Conservation (phyloP, 805 yeast species). For the Candida nitratophila region DNA sequence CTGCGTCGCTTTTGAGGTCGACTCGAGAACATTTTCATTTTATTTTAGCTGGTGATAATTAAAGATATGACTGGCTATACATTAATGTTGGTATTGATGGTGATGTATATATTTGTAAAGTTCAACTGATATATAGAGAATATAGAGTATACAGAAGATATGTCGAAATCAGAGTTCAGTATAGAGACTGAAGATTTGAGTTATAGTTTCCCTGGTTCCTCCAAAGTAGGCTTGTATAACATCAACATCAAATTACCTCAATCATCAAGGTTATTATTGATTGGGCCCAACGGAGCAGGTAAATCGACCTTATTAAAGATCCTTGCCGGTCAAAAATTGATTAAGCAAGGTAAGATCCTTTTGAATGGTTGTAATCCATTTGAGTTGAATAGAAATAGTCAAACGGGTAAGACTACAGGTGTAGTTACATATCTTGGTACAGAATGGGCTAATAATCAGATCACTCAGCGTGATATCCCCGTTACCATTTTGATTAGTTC, state of each 20-base stretch:
- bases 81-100: too few relatives aligned
- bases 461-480: conserved; percentile 86
- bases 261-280: conserved; percentile 67
- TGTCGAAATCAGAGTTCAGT: conserved; percentile 26
- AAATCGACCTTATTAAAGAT: conserved; percentile 82
- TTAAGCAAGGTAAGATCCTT: conserved; percentile 59
- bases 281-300: conserved; percentile 98
- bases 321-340: conserved; percentile 85
- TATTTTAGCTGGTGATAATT: too few relatives aligned
- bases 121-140: too few relatives aligned
- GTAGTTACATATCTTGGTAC: conserved; percentile 78
- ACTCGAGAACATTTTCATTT: too few relatives aligned
- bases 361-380: conserved; percentile 91
- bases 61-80: too few relatives aligned
- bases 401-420: conserved; percentile 8
- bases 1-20: too few relatives aligned
- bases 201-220: conserved; percentile 57
- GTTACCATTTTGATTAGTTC: conserved; percentile 72
- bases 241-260: conserved; percentile 56
- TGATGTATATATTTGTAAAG: too few relatives aligned
- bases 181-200: conserved; percentile 58
- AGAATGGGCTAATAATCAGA: conserved; percentile 93
- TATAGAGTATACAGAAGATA: not conserved
- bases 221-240: conserved; percentile 60
- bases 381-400: conserved; percentile 19